These are phyloP conservation scores for Candida xyloterini DNA, from an alignment of 805 yeast species.

Conservation along the genomic window DNA sequence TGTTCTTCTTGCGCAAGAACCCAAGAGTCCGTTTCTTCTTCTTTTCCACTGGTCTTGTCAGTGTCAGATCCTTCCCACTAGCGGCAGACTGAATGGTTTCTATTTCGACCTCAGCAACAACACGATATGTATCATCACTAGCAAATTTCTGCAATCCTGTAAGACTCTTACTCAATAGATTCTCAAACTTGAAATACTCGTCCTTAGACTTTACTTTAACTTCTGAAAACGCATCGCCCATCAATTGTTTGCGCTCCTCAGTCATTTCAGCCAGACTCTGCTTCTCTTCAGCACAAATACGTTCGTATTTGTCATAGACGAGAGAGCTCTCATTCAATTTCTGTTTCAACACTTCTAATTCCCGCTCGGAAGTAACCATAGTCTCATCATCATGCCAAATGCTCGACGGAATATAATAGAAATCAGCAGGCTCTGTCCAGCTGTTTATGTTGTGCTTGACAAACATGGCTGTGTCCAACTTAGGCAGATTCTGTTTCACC, in stretches of 20 bases:
- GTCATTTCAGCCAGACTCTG: slow-evolving; percentile 45
- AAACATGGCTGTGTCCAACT: slow-evolving; percentile 83
- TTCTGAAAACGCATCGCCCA: slow-evolving; percentile 32
- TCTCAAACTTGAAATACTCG: slow-evolving; percentile 44
- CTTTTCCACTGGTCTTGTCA: slow-evolving; percentile 47
- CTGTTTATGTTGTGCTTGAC: slow-evolving; percentile 73
- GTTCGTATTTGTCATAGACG: slow-evolving; percentile 40
- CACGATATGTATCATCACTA: slow-evolving; percentile 67
- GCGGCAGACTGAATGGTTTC: slow-evolving; percentile 87
- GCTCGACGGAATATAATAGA: slow-evolving; percentile 79
- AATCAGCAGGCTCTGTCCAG: slow-evolving; percentile 89
- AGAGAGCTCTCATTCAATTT: slow-evolving; percentile 41
- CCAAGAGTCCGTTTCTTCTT: slow-evolving; percentile 61
- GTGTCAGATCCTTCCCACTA: slow-evolving; percentile 65
- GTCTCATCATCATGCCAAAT: slow-evolving; percentile 97
- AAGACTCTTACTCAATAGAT: slow-evolving; percentile 50
- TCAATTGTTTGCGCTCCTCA: slow-evolving; percentile 33
- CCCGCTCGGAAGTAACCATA: slow-evolving; percentile 55
- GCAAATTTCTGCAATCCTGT: slow-evolving; percentile 59
- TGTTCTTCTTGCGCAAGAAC: slow-evolving; percentile 23
- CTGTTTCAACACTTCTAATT: slow-evolving; percentile 53
- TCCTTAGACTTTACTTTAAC: slow-evolving; percentile 41
- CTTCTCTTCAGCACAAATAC: slow-evolving; percentile 45
- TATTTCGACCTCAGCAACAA: slow-evolving; percentile 79
- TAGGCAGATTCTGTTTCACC: slow-evolving; percentile 66